A percentile compares a stretch with the other conserved stretches of the same genome.
phyloP scores from a whole-genome alignment of 495 filamentous ascomycete genomes.

The Penicillium samsonianum region DNA sequence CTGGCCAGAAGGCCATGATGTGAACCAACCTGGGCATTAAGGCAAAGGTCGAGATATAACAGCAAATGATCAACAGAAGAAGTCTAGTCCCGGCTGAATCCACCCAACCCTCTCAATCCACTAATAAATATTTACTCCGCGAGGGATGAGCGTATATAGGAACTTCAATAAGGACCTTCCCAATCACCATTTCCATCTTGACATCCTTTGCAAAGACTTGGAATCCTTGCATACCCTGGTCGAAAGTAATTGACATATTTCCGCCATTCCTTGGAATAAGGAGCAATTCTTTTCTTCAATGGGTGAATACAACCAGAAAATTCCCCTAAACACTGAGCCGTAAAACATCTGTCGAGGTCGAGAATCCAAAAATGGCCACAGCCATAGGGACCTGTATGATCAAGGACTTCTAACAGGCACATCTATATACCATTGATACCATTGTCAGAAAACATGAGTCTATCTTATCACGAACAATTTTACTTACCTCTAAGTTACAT shows the following conservation, averaged over 20 bases:
- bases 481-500: too few relatives aligned
- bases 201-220: background rate
- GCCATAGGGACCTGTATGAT: constrained; percentile 19
- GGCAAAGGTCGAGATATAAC: too few relatives aligned
- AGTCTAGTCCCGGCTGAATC: too few relatives aligned
- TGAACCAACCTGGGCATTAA: too few relatives aligned
- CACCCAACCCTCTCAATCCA: too few relatives aligned
- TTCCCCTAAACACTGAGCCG: background rate
- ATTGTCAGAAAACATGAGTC: background rate
- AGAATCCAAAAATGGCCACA: constrained; percentile 11
- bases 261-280: constrained; percentile 6
- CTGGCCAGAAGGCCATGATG: too few relatives aligned
- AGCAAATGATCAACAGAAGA: too few relatives aligned
- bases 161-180: constrained; percentile 9
- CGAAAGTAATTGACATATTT: constrained; percentile 5
- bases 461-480: too few relatives aligned
- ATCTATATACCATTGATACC: background rate
- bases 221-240: constrained; percentile 3
- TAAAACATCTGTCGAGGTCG: background rate
- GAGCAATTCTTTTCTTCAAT: background rate
- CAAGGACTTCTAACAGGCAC: background rate
- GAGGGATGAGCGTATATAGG: background rate
- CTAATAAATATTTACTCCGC: too few relatives aligned
- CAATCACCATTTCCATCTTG: background rate
- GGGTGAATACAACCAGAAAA: constrained; percentile 9